Evolutionary conservation across 257 asterid genomes (phyloP), one percentile per base, ranked within the genome.

Genomic region (Forsythia suspensa): DNA sequence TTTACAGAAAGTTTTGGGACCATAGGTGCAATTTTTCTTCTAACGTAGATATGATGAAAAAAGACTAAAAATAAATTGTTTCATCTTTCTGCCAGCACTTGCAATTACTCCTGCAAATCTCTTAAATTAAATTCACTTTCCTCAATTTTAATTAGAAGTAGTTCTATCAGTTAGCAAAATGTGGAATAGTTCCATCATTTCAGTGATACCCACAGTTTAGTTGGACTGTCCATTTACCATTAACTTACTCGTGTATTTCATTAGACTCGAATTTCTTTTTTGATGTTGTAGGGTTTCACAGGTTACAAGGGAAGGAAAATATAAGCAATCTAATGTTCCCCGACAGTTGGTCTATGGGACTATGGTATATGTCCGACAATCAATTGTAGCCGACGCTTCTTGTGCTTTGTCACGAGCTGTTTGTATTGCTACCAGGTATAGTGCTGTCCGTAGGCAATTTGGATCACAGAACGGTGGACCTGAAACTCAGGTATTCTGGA

Each of bases 391-490:
- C 18, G 99, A 96, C 85, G 99, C 99, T 75, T 96, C 99, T 40
- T 76, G 66, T 91, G 97, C 97, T 79, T 83, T 96, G 86, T 96
- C 99, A 20, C 91, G 85, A 72, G 99, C 98, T 70, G 97, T 91
- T 77, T 94, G 97, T 76, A 92, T 96, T 85, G 97, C 98, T 67
- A 94, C 98, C 24, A 89, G 98, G 85, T 96, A 96, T 79, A 92
- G 99, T 87, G 98, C 97, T 68, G 91, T 96, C 40, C 97, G 99
- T 76, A 88, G 98, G 78, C 99, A 96, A 80, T 96, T 94, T 79
- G 99, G 99, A 75, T 90, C 98, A 29, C 90, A 85, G 76, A 91
- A 96, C 77, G 97, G 97, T 76, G 97, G 97, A 76, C 93, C 91
- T 72, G 99, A 96, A 84, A 92, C 94, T 78, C 99, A 92, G 98